Base-by-base conservation (phyloP, 306 rosid species). In the Sophora flavescens region DNA sequence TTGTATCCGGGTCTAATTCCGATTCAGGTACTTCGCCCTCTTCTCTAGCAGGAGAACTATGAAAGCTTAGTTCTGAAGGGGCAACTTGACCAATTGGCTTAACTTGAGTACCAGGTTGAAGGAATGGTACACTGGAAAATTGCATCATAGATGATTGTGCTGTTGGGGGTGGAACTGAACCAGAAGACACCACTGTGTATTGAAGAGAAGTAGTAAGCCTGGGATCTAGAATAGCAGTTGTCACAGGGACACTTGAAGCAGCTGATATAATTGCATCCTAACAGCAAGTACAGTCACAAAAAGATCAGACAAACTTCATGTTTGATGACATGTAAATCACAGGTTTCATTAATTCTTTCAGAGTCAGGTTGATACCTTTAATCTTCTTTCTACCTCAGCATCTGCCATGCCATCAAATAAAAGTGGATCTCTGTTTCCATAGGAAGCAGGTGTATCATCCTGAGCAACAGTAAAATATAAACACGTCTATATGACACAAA, bases 11-110 rank as follows among this genome's bases (percentile, higher is more conserved):
- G 67, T 95, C 99, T 80, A 95, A 80, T 76, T 95, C 99, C 66
- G 99, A 95, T 88, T 95, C 99, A 44, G 97, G 97, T 30, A 95
- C 99, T 84, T 95, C 99, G 16, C 99, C 99, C 86, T 95, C 99
- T 85, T 95, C 99, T 86, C 99, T 89, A 75, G 96, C 96, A 7
- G 97, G 99, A 84, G 97, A 95, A 76, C 88, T 75, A 39, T 92
- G 97, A 87, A 90, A 78, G 78, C 90, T 87, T 83, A 91, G 78
- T 81, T 95, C 97, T 32, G 81, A 51, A 76, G 92, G 70, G 78
- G 88, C 81, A 79, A 83, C 79, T 72, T 84, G 96, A 80, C 78
- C 85, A 60, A 84, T 71, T 72, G 96, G 84, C 80, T 92, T 90
- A 44, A 80, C 90, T 28, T 78, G 82, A 2, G 91, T 69, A 51